Conservation (phyloP, 441 rosid genomes). For the Populus trichocarpa region DNA sequence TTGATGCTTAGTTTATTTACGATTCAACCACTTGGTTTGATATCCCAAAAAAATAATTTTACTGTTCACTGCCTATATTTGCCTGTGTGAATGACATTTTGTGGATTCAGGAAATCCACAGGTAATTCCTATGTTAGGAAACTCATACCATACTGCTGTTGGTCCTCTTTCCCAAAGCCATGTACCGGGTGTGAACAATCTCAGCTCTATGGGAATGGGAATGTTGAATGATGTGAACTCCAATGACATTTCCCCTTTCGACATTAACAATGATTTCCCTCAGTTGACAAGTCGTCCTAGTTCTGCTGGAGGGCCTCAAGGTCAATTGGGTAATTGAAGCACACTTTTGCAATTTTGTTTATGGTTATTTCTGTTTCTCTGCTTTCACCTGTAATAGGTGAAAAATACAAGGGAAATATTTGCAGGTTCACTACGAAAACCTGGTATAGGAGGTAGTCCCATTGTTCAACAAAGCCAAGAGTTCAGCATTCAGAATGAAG, state of each 20-base stretch:
- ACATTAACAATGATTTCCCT: conserved; percentile 92
- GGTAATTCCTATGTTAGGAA: conserved; percentile 77
- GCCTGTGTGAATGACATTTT: conserved; percentile 17
- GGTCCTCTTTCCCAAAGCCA: conserved; percentile 87
- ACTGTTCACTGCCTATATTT: conserved; percentile 1
- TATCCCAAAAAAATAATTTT: background rate
- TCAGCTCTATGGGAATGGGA: conserved; percentile 63
- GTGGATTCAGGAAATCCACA: conserved; percentile 81
- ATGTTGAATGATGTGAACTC: conserved; percentile 83
- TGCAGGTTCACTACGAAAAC: conserved; percentile 82
- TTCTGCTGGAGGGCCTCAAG: conserved; percentile 94
- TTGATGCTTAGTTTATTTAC: conserved; percentile 1
- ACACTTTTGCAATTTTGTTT: conserved; percentile 4
- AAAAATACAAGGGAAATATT: conserved; percentile 15
- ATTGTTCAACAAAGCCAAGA: conserved; percentile 98
- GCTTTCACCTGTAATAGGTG: conserved; percentile 11
- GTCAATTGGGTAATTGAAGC: conserved; percentile 68
- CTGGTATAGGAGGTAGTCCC: conserved; percentile 77
- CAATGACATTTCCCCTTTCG: conserved; percentile 77
- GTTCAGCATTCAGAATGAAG: conserved; percentile 70
- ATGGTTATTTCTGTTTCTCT: conserved; percentile 11
- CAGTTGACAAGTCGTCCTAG: conserved; percentile 88
- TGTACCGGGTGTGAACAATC: conserved; percentile 76
- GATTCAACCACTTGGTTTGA: background rate
- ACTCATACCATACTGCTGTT: conserved; percentile 68